These are phyloP conservation scores for Tritrichomonas foetus DNA, from an alignment of 208 protist genomes.

Conservation along the genomic window DNA sequence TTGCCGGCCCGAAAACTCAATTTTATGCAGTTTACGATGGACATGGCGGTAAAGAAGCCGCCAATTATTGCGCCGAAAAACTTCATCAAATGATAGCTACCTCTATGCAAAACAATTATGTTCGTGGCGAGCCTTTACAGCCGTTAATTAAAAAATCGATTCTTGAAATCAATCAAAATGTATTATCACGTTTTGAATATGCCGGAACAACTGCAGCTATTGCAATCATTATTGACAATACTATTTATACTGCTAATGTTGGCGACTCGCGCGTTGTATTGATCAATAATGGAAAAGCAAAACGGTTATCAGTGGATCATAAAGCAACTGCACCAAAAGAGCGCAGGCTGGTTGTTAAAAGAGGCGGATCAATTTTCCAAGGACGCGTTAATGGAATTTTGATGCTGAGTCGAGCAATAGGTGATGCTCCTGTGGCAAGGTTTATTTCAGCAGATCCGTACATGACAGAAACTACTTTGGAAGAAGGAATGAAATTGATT, in stretches of 20 bases:
- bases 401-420: not conserved
- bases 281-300: not conserved
- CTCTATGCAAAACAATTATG: no score
- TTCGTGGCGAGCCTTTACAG: not conserved
- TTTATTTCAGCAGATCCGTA: not conserved
- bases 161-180: not conserved
- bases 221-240: not conserved
- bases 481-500: not conserved
- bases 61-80: not conserved
- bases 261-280: not conserved
- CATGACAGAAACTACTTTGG: not conserved
- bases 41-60: not conserved
- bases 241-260: not conserved
- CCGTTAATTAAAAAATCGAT: not conserved
- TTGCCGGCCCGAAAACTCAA: not conserved
- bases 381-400: not conserved
- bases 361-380: not conserved
- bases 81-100: not conserved
- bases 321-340: not conserved
- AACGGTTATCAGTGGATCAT: not conserved
- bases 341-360: not conserved
- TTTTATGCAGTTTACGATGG: constrained; percentile 31
- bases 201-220: not conserved
- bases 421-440: not conserved
- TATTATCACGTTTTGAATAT: not conserved